A percentile compares a stretch with the other conserved stretches of the same genome.
phyloP scores from a whole-genome alignment of 106 monocot species.

The Dendrobium huoshanense region DNA sequence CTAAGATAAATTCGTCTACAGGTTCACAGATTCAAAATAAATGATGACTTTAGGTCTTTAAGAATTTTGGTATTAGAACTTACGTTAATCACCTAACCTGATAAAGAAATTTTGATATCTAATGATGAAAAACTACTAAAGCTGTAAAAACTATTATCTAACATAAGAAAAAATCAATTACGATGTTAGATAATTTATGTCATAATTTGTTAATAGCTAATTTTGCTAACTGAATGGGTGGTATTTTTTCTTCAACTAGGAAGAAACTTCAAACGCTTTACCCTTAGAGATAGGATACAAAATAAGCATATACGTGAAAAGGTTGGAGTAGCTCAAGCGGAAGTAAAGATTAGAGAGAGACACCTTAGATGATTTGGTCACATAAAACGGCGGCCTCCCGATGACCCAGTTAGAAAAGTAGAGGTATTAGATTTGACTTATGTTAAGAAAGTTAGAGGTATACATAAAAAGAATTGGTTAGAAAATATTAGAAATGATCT shows the following conservation, averaged over 20 bases:
- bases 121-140: neutral
- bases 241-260: neutral
- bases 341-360: too few relatives aligned
- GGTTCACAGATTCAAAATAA: neutral
- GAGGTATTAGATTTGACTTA: too few relatives aligned
- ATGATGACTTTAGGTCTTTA: neutral
- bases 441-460: too few relatives aligned
- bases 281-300: too few relatives aligned
- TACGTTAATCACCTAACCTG: neutral
- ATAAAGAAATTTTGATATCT: neutral
- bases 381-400: too few relatives aligned
- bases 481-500: too few relatives aligned
- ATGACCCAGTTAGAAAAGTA: too few relatives aligned
- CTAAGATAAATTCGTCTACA: neutral
- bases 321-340: too few relatives aligned
- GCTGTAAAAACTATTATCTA: neutral
- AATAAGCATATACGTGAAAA: too few relatives aligned
- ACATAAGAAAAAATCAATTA: neutral
- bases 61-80: neutral
- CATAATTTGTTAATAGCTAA: neutral
- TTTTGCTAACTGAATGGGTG: neutral
- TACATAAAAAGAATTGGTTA: too few relatives aligned
- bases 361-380: too few relatives aligned
- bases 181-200: neutral
- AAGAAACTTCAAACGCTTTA: neutral